Conservation (phyloP, 768 basidiomycete species). For the Termitomyces sp. region DNA sequence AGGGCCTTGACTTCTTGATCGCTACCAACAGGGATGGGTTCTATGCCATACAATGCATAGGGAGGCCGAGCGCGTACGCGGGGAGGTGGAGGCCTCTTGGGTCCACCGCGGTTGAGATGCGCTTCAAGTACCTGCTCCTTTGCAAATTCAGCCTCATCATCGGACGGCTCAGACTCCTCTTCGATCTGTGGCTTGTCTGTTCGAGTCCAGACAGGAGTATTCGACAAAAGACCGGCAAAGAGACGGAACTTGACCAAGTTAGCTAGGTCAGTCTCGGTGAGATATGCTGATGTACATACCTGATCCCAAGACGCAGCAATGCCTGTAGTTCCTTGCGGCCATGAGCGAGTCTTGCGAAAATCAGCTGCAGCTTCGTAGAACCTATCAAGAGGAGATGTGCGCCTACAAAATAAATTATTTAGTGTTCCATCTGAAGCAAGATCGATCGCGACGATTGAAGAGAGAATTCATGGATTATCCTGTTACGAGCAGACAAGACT, state of each 20-base stretch:
- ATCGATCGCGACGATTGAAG: background rate
- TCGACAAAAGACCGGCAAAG: slow-evolving; percentile 51
- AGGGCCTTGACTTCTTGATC: slow-evolving; percentile 33
- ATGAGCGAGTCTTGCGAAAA: slow-evolving; percentile 38
- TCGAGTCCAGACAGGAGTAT: slow-evolving; percentile 37
- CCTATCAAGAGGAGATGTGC: slow-evolving; percentile 41
- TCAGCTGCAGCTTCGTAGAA: slow-evolving; percentile 53
- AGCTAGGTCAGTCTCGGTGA: background rate
- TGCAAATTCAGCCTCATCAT: slow-evolving; percentile 21
- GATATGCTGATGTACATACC: slow-evolving; percentile 27
- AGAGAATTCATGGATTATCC: background rate
- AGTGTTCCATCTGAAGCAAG: background rate
- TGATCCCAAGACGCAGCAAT: slow-evolving; percentile 56
- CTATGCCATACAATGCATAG: slow-evolving; percentile 30
- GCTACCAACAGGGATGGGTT: slow-evolving; percentile 24
- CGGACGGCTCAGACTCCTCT: slow-evolving; percentile 21
- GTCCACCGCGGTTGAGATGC: background rate
- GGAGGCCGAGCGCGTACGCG: slow-evolving; percentile 29
- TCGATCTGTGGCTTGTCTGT: slow-evolving; percentile 26
- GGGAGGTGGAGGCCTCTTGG: slow-evolving; percentile 14
- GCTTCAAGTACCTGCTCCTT: slow-evolving; percentile 16
- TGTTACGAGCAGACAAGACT: slow-evolving; percentile 17
- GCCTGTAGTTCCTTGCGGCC: slow-evolving; percentile 33
- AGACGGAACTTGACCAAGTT: slow-evolving; percentile 46
- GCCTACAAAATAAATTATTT: slow-evolving; percentile 25